Evolutionary conservation across 495 filamentous ascomycete genomes (phyloP).

Genomic region (Tuber umbilicatum): DNA sequence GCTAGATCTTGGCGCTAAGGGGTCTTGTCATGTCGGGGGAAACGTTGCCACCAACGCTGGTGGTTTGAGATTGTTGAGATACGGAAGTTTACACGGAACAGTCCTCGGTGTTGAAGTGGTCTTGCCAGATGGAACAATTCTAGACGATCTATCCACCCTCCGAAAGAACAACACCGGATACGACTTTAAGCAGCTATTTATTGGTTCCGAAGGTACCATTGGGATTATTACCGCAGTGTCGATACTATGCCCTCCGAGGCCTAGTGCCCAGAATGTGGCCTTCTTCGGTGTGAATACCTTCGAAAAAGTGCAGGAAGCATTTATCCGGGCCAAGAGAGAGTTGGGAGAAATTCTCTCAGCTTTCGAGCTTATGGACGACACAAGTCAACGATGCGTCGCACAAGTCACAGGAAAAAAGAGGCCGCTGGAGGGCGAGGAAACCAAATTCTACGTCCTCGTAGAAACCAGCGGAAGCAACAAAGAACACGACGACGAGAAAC

Average conservation of each 20-base stretch:
- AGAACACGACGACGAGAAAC: slow-evolving; percentile 83
- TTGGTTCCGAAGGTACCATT: slow-evolving; percentile 88
- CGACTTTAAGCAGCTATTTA: slow-evolving; percentile 95
- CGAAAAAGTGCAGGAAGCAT: slow-evolving; percentile 76
- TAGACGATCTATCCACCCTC: slow-evolving; percentile 76
- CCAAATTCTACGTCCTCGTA: slow-evolving; percentile 93
- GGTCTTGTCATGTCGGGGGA: slow-evolving; percentile 95
- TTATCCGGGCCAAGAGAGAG: slow-evolving; percentile 77
- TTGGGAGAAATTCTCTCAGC: slow-evolving; percentile 92
- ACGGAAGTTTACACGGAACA: slow-evolving; percentile 88
- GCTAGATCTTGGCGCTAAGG: slow-evolving; percentile 91
- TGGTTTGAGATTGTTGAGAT: slow-evolving; percentile 79
- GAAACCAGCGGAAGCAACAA: slow-evolving; percentile 92
- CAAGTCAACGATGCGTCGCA: slow-evolving; percentile 67
- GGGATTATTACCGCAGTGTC: slow-evolving; percentile 88
- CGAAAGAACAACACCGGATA: slow-evolving; percentile 99
- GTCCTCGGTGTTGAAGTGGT: slow-evolving; percentile 91
- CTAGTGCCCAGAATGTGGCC: slow-evolving; percentile 79
- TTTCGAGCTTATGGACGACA: slow-evolving; percentile 92
- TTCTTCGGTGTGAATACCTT: slow-evolving; percentile 81
- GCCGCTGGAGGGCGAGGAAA: slow-evolving; percentile 64
- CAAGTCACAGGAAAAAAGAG: slow-evolving; percentile 66
- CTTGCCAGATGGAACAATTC: slow-evolving; percentile 80
- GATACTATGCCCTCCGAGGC: slow-evolving; percentile 78
- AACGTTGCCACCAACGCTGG: slow-evolving; percentile 97